phyloP scores from a whole-genome alignment of 2,329 filamentous ascomycete species.

The Aspergillus sp. region DNA sequence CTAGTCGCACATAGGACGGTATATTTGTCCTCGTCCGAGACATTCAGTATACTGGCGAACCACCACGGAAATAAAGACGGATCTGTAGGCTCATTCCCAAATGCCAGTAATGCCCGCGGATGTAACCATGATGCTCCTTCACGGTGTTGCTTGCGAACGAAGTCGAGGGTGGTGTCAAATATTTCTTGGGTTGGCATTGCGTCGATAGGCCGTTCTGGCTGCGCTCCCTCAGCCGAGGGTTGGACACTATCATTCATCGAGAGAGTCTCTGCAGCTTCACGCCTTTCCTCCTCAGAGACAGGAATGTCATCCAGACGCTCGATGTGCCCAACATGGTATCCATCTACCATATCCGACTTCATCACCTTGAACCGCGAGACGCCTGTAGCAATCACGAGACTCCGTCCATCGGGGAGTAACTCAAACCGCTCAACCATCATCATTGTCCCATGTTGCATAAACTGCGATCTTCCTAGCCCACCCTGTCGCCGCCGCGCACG shows the following conservation, averaged over 20 bases:
- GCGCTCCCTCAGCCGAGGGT: conserved; percentile 14
- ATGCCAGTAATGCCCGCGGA: conserved; percentile 61
- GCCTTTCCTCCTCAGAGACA: conserved; percentile 66
- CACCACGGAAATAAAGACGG: conserved; percentile 78
- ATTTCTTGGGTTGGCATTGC: conserved; percentile 62
- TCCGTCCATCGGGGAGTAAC: conserved; percentile 69
- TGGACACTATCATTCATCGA: neutral
- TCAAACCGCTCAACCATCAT: conserved; percentile 68
- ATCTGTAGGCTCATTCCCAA: conserved; percentile 69
- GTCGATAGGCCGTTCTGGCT: conserved; percentile 18
- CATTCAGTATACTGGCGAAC: conserved; percentile 74
- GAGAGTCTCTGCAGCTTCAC: conserved; percentile 60
- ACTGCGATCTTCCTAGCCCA: conserved; percentile 47
- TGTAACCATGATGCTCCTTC: conserved; percentile 68
- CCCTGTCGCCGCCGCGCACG: conserved; percentile 45
- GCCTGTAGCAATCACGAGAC: conserved; percentile 69
- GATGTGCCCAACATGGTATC: conserved; percentile 67
- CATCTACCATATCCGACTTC: conserved; percentile 57
- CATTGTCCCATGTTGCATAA: conserved; percentile 68
- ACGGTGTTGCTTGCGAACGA: conserved; percentile 60
- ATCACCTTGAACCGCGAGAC: conserved; percentile 67
- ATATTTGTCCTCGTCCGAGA: conserved; percentile 72
- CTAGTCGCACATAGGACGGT: conserved; percentile 62
- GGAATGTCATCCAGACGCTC: conserved; percentile 76
- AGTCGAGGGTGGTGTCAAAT: conserved; percentile 56